Conservation (phyloP, 2,329 filamentous ascomycete genomes). For the Trichoderma guizhouense region DNA sequence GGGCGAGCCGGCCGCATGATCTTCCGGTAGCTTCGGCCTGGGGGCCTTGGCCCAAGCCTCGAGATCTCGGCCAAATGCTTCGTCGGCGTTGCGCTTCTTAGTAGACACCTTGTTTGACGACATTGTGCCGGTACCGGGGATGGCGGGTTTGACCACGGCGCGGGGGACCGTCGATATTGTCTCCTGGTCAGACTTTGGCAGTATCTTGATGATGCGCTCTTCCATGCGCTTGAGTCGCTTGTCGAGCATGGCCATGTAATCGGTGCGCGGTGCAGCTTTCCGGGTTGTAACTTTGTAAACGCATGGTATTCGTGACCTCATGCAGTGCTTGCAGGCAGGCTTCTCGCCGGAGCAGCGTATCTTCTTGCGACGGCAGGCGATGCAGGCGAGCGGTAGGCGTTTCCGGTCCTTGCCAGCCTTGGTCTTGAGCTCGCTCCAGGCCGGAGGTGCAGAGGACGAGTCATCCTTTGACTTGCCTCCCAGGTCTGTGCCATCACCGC, state of each 20-base stretch:
- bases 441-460: constrained; percentile 56
- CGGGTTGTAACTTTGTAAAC: constrained; percentile 96
- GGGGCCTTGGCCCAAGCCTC: constrained; percentile 73
- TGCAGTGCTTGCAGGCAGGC: constrained; percentile 93
- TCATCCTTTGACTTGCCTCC: constrained; percentile 54
- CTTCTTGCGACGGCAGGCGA: constrained; percentile 94
- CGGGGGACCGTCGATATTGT: constrained; percentile 65
- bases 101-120: constrained; percentile 42
- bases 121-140: constrained; percentile 49
- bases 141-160: constrained; percentile 78
- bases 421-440: constrained; percentile 82
- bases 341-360: constrained; percentile 98
- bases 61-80: constrained; percentile 80
- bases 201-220: constrained; percentile 91
- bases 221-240: constrained; percentile 96
- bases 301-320: constrained; percentile 87
- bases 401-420: constrained; percentile 96
- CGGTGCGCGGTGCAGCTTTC: constrained; percentile 89
- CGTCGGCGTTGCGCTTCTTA: constrained; percentile 81
- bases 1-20: constrained; percentile 46
- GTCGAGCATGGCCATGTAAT: constrained; percentile 99
- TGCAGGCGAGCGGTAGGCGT: constrained; percentile 86
- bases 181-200: constrained; percentile 80
- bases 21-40: constrained; percentile 48
- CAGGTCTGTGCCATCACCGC: constrained; percentile 52